Percentiles rank a stretch among this genome's conserved stretches.
Evolutionary conservation across 805 yeast species (phyloP).

Genomic region (Candida incommunis): DNA sequence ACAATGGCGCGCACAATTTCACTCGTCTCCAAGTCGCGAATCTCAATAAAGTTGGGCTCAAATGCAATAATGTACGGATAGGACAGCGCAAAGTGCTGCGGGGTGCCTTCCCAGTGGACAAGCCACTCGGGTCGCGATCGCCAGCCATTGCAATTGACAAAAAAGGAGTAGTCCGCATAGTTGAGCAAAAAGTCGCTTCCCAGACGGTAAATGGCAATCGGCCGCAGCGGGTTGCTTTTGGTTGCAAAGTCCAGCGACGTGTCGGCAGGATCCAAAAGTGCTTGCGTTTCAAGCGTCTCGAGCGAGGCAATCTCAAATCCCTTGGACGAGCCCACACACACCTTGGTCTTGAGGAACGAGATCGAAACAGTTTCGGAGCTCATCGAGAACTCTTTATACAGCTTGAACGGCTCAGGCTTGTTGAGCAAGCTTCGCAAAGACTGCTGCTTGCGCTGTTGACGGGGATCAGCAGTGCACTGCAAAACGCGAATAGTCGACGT

Average conservation of each 20-base stretch:
- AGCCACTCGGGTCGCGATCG: conserved; percentile 87
- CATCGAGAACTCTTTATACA: conserved; percentile 65
- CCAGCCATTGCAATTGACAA: conserved; percentile 94
- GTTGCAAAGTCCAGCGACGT: conserved; percentile 91
- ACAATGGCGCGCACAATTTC: conserved; percentile 76
- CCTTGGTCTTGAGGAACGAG: conserved; percentile 72
- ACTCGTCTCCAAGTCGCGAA: conserved; percentile 79
- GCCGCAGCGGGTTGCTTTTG: conserved; percentile 68
- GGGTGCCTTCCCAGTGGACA: conserved; percentile 93
- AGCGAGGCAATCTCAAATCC: conserved; percentile 92
- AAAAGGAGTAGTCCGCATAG: conserved; percentile 87
- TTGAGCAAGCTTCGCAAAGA: conserved; percentile 24
- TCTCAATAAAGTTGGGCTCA: conserved; percentile 81
- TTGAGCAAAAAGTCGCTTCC: conserved; percentile 79
- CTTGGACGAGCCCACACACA: conserved; percentile 91
- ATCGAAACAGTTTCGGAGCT: conserved; percentile 84
- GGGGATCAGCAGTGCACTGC: conserved; percentile 69
- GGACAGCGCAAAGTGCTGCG: conserved; percentile 83
- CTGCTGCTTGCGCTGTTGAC: conserved; percentile 23
- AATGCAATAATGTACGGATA: conserved; percentile 89
- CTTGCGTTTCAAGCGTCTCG: conserved; percentile 72
- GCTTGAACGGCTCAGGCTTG: conserved; percentile 48
- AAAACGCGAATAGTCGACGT: conserved; percentile 66
- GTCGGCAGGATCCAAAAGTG: conserved; percentile 93
- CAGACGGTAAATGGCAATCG: conserved; percentile 81